Evolutionary conservation across 768 basidiomycete species (phyloP), one percentile per base, ranked within the genome.

Genomic region (Suillus subluteus): DNA sequence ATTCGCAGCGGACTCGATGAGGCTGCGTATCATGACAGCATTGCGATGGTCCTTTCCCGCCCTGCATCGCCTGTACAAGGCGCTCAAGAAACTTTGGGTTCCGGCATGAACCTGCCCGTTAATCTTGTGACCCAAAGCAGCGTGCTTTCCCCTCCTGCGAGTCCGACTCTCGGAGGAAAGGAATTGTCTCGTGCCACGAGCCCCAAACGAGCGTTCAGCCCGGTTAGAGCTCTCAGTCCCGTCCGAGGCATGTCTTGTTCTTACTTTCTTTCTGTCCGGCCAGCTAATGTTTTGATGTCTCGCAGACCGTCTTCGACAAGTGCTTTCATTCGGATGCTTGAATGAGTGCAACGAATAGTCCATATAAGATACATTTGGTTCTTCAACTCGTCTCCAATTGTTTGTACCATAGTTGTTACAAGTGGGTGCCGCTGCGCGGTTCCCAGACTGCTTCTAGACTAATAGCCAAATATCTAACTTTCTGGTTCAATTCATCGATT

Each of bases 291-390:
- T 12, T 41, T 62, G 21, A 38, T 50, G 18, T 46, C 23, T 44
- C 8, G 6, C 50, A 77, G 76, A 74, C 65, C 70, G 76, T 2
- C 71, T 77, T 30, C 75, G 66, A 64, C 78, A 74, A 43, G 69
- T 78, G 55, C 62, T 77, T 13, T 68, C 74, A 23, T 63, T 76
- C 9, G 71, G 69, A 2, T 67, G 46, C 48, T 30, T 70, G 62
- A 65, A 40, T 16, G 63, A 67, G 18, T 26, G 6, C 2, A 21
- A 30, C 21, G 18, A 30, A 61, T 61, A 61, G 18, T 30, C 3
- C 8, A 26, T 43, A 18, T 59, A 26, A 30, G 9, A 30, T 23
- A 9, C 4, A 61, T 12, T 7, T 41, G 12, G 8, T 26, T 18
- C 26, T 4, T 30, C 3, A 41, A 59, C 5, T 12, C 55, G 11